Percentiles rank a stretch among this genome's conserved stretches.
phyloP scores from a whole-genome alignment of 805 yeast genomes.

The Starmerella vaccinii region DNA sequence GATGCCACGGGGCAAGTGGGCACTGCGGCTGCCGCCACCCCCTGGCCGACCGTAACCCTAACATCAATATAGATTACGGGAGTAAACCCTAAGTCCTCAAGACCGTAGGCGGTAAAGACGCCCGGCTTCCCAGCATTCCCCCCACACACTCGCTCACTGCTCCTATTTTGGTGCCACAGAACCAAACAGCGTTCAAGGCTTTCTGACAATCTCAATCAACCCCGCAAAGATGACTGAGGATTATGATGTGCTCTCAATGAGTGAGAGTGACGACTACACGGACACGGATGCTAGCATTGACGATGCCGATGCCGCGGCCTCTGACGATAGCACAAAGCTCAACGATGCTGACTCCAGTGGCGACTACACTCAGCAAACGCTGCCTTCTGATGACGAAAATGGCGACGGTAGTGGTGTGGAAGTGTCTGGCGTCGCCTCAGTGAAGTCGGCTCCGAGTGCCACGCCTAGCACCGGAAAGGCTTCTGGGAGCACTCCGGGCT shows the following conservation, averaged over 20 bases:
- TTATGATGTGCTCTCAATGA: constrained; percentile 6
- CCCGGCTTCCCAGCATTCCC: neutral
- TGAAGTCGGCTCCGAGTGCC: neutral
- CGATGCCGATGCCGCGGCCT: neutral
- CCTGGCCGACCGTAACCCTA: neutral
- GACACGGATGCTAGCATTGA: neutral
- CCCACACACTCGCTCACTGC: neutral
- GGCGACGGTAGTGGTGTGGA: too few species aligned
- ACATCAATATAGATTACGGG: neutral
- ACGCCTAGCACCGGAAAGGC: neutral
- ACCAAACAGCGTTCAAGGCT: neutral
- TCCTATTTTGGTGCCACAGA: neutral
- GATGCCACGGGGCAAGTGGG: neutral
- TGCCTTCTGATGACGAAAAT: too few species aligned
- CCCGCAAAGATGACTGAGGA: neutral
- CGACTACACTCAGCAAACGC: too few species aligned
- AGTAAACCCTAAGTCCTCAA: neutral
- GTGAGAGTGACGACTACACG: neutral
- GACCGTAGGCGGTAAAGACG: constrained; percentile 2
- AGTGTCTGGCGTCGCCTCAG: neutral
- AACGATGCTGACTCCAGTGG: neutral
- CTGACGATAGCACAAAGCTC: neutral
- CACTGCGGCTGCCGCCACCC: neutral
- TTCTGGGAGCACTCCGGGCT: neutral
- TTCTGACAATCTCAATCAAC: neutral